Base-by-base conservation (phyloP, 441 rosid genomes). In the Croton setiger region DNA sequence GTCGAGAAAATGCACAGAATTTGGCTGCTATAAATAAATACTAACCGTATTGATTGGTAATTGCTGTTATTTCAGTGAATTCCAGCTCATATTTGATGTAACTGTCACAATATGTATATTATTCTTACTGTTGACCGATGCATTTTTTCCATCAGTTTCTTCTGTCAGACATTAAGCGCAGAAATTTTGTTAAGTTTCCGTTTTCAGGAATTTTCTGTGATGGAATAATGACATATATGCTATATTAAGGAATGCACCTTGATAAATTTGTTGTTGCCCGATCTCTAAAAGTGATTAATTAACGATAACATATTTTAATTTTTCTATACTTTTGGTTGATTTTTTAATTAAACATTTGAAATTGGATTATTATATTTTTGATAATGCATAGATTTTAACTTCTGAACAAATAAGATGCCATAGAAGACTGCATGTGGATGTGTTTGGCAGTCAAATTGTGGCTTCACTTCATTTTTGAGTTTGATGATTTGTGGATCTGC, bases 71-170 rank as follows among this genome's bases (percentile, higher is more conserved):
- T 15, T 56, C 15, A 23, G 23, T 7, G 62, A 17, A 20, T 66
- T 67, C 58, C 68, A 64, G 68, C 58, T 64, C 68, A 64, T 52
- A 11, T 18, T 65, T 10, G 18, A 18, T 18, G 69, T 37, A 47
- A 52, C 11, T 2, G 31, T 37, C 7, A 27, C 31, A 27, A 27
- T 27, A 65, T 36, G 17, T 17, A 53, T 37, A 37, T 37, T 3
- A 33, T 23, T 9, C 13, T 3, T 23, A 11, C 17, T 47, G 7
- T 17, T 13, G 14, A 63, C 5, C n/a, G 27, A 12, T 47, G 7
- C 56, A 63, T 47, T 15, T 63, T 31, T 15, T 6, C 15, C 3
- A 39, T 44, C 13, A 18, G 3, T 9, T 41, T 11, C 43, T 2
- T 21, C 52, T 21, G 13, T n/a, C 37, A 23, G 44, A 43, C 65